A percentile compares a stretch with the other conserved stretches of the same genome.
phyloP scores from a whole-genome alignment of 2,329 filamentous ascomycete genomes.

The Podosphaera fusca region DNA sequence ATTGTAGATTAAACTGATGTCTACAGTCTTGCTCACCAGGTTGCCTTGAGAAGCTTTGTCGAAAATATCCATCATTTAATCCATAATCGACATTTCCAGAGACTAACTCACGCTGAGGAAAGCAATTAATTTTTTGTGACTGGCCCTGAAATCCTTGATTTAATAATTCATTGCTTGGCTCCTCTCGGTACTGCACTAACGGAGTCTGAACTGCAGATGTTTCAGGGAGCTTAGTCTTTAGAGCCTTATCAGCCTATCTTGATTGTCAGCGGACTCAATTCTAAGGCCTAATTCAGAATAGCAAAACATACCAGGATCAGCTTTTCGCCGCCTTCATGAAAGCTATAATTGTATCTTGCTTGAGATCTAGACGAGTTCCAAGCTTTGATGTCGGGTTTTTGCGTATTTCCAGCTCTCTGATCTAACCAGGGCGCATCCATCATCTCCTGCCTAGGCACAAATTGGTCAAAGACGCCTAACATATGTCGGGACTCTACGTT shows the following conservation, averaged over 20 bases:
- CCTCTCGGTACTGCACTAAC: slow-evolving; percentile 1
- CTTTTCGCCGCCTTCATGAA: slow-evolving; percentile 8
- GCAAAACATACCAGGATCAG: slow-evolving; percentile 6
- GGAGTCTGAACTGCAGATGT: not conserved
- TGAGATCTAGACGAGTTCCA: slow-evolving; percentile 10
- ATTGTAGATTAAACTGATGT: not conserved
- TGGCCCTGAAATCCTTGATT: not conserved
- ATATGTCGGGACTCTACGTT: slow-evolving; percentile 13
- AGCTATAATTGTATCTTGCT: slow-evolving; percentile 7
- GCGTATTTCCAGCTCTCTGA: slow-evolving; percentile 13
- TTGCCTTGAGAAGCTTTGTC: not conserved
- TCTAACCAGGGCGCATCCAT: slow-evolving; percentile 6
- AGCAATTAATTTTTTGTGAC: not conserved
- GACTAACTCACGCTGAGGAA: not conserved
- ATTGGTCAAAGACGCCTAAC: slow-evolving; percentile 12
- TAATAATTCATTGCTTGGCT: not conserved
- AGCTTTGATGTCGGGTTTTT: slow-evolving; percentile 12
- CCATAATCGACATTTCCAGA: no score
- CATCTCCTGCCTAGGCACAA: slow-evolving; percentile 10
- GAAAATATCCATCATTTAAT: not conserved
- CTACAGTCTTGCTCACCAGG: not conserved
- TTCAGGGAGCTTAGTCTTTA: not conserved
- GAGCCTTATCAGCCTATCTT: not conserved
- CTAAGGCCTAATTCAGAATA: not conserved
- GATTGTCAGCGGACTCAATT: not conserved